These are phyloP conservation scores for Eucalyptus curtisii DNA, from an alignment of 345 rosid genomes.

Conservation along the genomic window DNA sequence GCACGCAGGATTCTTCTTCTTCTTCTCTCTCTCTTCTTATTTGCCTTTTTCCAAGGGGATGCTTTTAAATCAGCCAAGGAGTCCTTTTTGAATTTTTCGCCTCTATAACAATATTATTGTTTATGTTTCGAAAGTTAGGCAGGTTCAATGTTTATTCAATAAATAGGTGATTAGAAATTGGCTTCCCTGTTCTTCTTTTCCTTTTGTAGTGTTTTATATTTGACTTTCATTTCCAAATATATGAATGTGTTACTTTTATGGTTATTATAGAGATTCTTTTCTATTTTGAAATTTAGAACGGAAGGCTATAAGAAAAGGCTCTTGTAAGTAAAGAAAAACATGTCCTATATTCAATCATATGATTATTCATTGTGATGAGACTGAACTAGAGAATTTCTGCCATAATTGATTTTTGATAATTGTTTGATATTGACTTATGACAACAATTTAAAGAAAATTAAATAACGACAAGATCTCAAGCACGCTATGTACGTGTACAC, in stretches of 20 bases:
- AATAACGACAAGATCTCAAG: not conserved
- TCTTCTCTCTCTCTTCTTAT: no score
- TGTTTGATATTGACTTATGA: not conserved
- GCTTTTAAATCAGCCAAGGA: not conserved
- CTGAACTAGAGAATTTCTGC: not conserved
- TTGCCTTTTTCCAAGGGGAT: not conserved
- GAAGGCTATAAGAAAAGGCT: not conserved
- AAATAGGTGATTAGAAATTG: not conserved
- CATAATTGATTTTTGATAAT: not conserved
- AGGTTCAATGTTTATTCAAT: not conserved
- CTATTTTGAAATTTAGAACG: not conserved
- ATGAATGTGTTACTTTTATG: not conserved
- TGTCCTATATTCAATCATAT: not conserved
- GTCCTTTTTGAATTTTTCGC: not conserved
- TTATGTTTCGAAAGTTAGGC: not conserved
- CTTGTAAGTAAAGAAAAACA: not conserved
- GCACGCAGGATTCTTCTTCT: not conserved
- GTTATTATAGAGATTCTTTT: not conserved
- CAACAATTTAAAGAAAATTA: not conserved
- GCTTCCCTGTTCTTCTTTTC: not conserved
- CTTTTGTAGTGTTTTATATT: not conserved
- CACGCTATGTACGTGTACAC: not conserved
- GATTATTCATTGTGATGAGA: not conserved
- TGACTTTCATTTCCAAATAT: not conserved
- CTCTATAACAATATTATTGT: not conserved